Evolutionary conservation across 345 rosid species (phyloP), one percentile per base, ranked within the genome.

Genomic region (Acer campestre): DNA sequence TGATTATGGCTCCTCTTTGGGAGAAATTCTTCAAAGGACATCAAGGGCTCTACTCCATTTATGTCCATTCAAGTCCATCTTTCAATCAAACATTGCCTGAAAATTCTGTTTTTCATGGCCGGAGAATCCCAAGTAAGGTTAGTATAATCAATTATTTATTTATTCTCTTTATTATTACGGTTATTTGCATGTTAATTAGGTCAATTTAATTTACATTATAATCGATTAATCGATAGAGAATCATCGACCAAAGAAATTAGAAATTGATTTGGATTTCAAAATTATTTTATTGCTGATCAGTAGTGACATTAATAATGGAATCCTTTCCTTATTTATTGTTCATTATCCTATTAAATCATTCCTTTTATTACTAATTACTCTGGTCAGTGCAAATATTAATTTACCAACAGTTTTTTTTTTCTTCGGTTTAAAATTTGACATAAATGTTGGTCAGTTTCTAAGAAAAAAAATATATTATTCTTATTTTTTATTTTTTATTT

Each of bases 121-220:
- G 97, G 65, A 82, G 89, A 75, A 90, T 93, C 75, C 97, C 97
- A 12, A 93, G 98, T 67, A 84, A 90, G 93, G 93, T 90, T 74
- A 74, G 89, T 76, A 38, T 40, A 59, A 66, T 70, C 9, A 42
- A 42, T 42, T 40, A 1, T 64, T 5, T 8, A 4, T 27, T 13
- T 7, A 58, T 35, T 49, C 18, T 42, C 31, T 10, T 35, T 4
- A 35, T 63, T 13, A 29, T 13, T 17, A 20, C 6, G 27, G 25
- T n/a, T 59, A n/a, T 22, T 20, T 20, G 63, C 27, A 59, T 59
- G 25, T 20, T n/a, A 25, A 25, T 25, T 25, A 20, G 3, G 7
- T 59, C 27, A 59, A 53, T 35, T 35, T 35, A 35, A 35, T 35
- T 35, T 35, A 4, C 6, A 35, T 4, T 35, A 35, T 35, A 35